These are phyloP conservation scores for Hanseniaspora lachancei DNA, from an alignment of 805 yeast genomes.

Conservation along the genomic window DNA sequence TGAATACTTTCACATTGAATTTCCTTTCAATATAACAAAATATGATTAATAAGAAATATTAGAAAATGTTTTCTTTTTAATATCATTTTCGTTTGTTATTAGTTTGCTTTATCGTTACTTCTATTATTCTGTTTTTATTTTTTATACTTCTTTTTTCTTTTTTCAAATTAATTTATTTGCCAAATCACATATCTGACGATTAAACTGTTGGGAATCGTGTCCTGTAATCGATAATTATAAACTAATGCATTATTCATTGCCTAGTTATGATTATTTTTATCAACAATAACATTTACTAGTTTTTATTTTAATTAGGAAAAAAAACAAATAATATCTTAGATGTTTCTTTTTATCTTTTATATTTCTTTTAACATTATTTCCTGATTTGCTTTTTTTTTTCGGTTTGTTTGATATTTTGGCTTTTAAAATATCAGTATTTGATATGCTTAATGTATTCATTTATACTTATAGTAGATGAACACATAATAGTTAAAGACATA, in stretches of 20 bases:
- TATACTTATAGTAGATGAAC: background rate
- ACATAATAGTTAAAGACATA: background rate
- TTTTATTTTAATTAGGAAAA: background rate
- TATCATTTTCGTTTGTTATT: no score
- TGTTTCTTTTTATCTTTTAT: background rate
- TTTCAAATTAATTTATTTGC: no score
- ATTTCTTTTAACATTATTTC: background rate
- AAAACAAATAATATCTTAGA: background rate
- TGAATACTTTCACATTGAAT: no score
- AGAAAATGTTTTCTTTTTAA: no score
- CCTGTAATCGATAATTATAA: no score
- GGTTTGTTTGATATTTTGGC: background rate
- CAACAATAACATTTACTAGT: background rate
- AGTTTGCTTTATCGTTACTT: no score
- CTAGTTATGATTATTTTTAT: background rate
- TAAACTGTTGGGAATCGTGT: no score
- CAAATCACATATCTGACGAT: no score
- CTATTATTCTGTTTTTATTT: no score
- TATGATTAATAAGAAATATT: no score
- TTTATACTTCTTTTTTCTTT: no score
- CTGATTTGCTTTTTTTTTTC: background rate
- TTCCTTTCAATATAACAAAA: no score
- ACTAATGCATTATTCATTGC: background rate
- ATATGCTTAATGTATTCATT: background rate
- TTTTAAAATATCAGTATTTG: background rate